Conservation (phyloP, 768 basidiomycete species). For the Serendipita indica region DNA sequence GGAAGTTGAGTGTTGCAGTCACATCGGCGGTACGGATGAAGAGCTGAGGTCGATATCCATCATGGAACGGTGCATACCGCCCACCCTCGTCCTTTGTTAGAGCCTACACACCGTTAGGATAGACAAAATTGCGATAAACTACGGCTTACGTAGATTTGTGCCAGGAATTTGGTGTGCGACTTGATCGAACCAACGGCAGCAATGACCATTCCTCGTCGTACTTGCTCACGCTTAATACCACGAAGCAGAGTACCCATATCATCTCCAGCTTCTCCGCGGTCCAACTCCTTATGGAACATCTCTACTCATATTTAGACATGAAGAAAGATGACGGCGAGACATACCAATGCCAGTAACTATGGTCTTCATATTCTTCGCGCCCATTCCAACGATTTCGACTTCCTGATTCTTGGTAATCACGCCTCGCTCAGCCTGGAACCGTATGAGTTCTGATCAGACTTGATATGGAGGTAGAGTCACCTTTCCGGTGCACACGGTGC, state of each 20-base stretch:
- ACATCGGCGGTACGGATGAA: slow-evolving; percentile 94
- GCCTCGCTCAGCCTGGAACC: slow-evolving; percentile 71
- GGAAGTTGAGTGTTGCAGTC: slow-evolving; percentile 73
- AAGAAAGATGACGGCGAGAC: slow-evolving; percentile 18
- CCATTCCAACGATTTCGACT: slow-evolving; percentile 84
- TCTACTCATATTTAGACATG: slow-evolving; percentile 33
- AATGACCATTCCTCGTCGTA: slow-evolving; percentile 86
- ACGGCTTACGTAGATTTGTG: slow-evolving; percentile 65
- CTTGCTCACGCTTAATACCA: slow-evolving; percentile 92
- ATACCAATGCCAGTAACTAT: slow-evolving; percentile 86
- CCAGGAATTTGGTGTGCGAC: slow-evolving; percentile 86
- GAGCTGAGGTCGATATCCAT: slow-evolving; percentile 87
- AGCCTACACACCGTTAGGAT: slow-evolving; percentile 30
- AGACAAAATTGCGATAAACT: neutral
- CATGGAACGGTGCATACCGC: slow-evolving; percentile 83
- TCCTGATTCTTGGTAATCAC: slow-evolving; percentile 81
- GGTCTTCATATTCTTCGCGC: slow-evolving; percentile 59
- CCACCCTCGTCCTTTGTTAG: slow-evolving; percentile 85
- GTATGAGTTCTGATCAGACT: neutral
- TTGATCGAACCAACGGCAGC: slow-evolving; percentile 82
- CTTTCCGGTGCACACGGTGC: slow-evolving; percentile 92
- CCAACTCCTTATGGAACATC: slow-evolving; percentile 99
- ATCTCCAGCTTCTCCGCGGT: slow-evolving; percentile 93
- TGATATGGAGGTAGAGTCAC: slow-evolving; percentile 30
- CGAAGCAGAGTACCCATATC: slow-evolving; percentile 98